phyloP scores from a whole-genome alignment of 441 rosid species.

The Arabidopsis hybrid region DNA sequence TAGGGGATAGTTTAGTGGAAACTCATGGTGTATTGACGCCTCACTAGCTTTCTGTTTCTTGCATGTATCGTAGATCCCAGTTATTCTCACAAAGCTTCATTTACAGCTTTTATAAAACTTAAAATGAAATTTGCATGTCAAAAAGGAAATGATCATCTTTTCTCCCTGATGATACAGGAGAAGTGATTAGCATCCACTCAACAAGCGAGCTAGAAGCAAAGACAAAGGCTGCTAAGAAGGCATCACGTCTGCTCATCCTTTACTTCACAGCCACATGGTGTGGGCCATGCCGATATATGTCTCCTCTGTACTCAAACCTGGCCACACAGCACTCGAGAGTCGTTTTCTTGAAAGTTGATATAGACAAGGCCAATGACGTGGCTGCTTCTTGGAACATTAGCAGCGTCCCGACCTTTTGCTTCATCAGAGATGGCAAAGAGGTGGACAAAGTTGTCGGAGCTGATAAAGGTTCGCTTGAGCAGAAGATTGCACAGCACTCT shows the following conservation, averaged over 20 bases:
- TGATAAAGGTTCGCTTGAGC: constrained; percentile 74
- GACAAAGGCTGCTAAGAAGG: constrained; percentile 65
- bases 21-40: constrained; percentile 5
- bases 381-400: constrained; percentile 75
- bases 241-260: constrained; percentile 73
- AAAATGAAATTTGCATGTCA: constrained; percentile 5
- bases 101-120: constrained; percentile 35
- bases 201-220: constrained; percentile 69
- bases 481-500: constrained; percentile 67
- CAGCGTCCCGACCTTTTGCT: constrained; percentile 79
- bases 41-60: constrained; percentile 13
- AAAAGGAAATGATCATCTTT: constrained; percentile 1
- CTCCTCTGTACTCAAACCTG: constrained; percentile 73
- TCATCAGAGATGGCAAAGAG: constrained; percentile 75
- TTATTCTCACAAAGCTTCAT: constrained; percentile 11
- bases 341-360: constrained; percentile 84
- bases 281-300: constrained; percentile 87
- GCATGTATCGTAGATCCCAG: constrained; percentile 14
- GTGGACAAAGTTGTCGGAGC: constrained; percentile 88
- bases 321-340: constrained; percentile 66
- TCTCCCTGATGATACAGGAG: constrained; percentile 55
- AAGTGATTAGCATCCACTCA: constrained; percentile 74
- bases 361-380: constrained; percentile 78
- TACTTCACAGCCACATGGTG: constrained; percentile 97
- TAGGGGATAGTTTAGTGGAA: constrained; percentile 18